Evolutionary conservation across 2,329 filamentous ascomycete genomes (phyloP).

Genomic region (Bipolaris victoriae): DNA sequence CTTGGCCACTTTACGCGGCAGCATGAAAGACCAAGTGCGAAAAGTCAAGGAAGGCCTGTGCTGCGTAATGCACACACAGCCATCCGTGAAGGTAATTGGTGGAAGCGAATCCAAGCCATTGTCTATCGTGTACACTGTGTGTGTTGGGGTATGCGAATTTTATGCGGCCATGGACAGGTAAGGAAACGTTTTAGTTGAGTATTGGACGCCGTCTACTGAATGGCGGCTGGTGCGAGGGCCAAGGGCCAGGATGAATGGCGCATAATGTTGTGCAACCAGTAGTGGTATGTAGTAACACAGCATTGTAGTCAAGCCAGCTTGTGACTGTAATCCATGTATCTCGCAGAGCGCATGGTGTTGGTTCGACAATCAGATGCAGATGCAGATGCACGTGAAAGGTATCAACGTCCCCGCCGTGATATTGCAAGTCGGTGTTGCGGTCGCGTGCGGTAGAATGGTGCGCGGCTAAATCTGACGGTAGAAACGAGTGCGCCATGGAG

Average conservation of each 20-base stretch:
- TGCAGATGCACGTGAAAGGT: conserved; percentile 5
- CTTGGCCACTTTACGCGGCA: not conserved
- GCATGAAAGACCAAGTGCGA: not conserved
- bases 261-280: not conserved
- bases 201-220: not conserved
- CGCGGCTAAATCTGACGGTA: conserved; percentile 13
- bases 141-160: not conserved
- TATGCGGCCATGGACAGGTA: not conserved
- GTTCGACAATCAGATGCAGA: not conserved
- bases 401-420: conserved; percentile 1
- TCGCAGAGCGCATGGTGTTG: not conserved
- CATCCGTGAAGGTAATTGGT: not conserved
- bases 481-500: not conserved
- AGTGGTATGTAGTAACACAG: not conserved
- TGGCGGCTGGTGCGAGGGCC: not conserved
- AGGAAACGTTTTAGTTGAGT: not conserved
- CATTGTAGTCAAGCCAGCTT: not conserved
- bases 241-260: not conserved
- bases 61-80: not conserved
- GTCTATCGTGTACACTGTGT: not conserved
- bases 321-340: not conserved
- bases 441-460: conserved; percentile 1
- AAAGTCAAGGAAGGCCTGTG: not conserved
- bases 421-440: not conserved
- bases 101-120: not conserved